Base-by-base conservation (phyloP, 352 stramenopile genomes). In the Chrysophaeum taylorii region DNA sequence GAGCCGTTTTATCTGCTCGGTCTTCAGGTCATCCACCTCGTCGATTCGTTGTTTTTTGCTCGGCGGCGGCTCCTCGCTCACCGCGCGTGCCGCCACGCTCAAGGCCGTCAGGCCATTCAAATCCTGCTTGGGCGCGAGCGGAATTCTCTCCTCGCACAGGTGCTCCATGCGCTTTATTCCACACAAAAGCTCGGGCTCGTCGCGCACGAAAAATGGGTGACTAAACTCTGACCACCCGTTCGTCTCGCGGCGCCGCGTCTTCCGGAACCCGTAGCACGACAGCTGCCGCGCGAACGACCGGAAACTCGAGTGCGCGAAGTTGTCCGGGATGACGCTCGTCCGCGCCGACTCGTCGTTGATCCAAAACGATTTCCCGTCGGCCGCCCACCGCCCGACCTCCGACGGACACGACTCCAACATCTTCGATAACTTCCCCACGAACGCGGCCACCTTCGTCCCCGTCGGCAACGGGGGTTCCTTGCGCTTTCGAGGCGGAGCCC, bases 251-350 rank as follows among this genome's bases (percentile, higher is more conserved):
- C 27, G 7, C 2, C 57, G 57, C 57, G 57, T 66, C 57, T 66
- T 66, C 14, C 27, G 14, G 57, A 66, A 66, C 33, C 57, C 57
- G n/a, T 62, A 66, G 57, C 57, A 66, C 18, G 31, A 43, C 18
- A 66, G 57, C 35, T 66, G 57, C 33, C 57, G 57, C 33, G 33
- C 41, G 35, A 66, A 66, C 33, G 12, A 33, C 5, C 57, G 57
- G 35, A 66, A 66, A 36, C 45, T 66, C 33, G 57, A 45, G 57
- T 66, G 57, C 33, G 57, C 41, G 57, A 66, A 66, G 57, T 35
- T 45, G 12, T 48, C 2, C 33, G 57, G 57, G 35, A 66, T 27
- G 1, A 66, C 57, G 14, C 2, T 42, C 14, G 1, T 9, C 33
- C 33, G 5, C 31, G 31, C 31, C 5, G n/a, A 1, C 57, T 66